Evolutionary conservation across 2,329 filamentous ascomycete species (phyloP).

Genomic region (Nothophaeocryptopus gaeumannii): DNA sequence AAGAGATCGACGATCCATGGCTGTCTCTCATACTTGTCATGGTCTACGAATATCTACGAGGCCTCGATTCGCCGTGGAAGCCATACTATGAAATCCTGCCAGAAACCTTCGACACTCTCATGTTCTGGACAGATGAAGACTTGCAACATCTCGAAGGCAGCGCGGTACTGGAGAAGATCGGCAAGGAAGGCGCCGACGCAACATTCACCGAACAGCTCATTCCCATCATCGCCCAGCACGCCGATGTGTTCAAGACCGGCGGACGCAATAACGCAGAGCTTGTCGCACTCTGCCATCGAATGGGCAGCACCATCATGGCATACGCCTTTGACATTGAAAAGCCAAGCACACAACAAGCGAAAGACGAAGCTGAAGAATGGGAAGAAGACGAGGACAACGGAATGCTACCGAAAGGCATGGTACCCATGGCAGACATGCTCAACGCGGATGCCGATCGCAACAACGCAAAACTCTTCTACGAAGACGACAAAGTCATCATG

Average conservation of each 20-base stretch:
- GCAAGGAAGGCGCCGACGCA: constrained; percentile 66
- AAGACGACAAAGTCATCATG: constrained; percentile 63
- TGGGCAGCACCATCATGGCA: constrained; percentile 88
- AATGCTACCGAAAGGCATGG: constrained; percentile 70
- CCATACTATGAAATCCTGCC: constrained; percentile 77
- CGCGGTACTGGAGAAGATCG: constrained; percentile 72
- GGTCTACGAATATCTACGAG: constrained; percentile 68
- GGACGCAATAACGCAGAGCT: constrained; percentile 47
- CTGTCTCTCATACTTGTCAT: constrained; percentile 69
- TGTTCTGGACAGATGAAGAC: constrained; percentile 79
- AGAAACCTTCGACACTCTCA: constrained; percentile 71
- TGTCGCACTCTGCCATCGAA: constrained; percentile 64
- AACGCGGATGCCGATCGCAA: constrained; percentile 82
- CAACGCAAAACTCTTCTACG: constrained; percentile 67
- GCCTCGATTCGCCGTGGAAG: constrained; percentile 66
- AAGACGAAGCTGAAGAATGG: constrained; percentile 53
- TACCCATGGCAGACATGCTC: constrained; percentile 84
- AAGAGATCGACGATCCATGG: constrained; percentile 45
- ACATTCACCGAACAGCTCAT: constrained; percentile 61
- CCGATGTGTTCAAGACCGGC: constrained; percentile 40
- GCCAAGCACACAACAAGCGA: constrained; percentile 47
- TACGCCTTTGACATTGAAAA: constrained; percentile 82
- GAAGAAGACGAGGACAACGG: constrained; percentile 36
- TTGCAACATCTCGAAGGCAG: constrained; percentile 72
- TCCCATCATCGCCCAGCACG: constrained; percentile 49